Base-by-base conservation (phyloP, 2,329 filamentous ascomycete species). In the Fusarium euwallaceae region DNA sequence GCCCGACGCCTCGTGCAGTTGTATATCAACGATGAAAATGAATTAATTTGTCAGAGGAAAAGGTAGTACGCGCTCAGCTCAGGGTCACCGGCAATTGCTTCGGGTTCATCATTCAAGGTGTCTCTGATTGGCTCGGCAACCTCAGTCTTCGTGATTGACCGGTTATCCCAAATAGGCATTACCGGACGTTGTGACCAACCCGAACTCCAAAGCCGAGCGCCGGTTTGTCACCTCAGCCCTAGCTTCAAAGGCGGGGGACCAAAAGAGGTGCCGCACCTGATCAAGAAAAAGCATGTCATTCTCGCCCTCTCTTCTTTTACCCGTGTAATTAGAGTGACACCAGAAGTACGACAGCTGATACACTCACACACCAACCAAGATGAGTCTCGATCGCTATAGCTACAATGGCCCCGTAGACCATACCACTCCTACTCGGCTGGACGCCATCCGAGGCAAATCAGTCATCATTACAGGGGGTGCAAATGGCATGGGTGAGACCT, bases 391-490 rank as follows among this genome's bases (percentile, higher is more conserved):
- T 9, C 72, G 74, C 24, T 77, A 77, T 36, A 36, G 56, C 8
- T 77, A 77, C 58, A 70, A 58, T n/a, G 75, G 75, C 10, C 74
- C 75, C 4, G 41, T 77, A 16, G 72, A 77, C 61, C 71, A 76
- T 39, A 77, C 72, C 6, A 6, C 53, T 14, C 11, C 55, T 2
- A 61, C 64, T 1, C 34, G 68, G 32, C 64, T 70, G 9, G 61
- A 77, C 0, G 53, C 70, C 5, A 36, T 86, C 10, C 78, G 75
- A 4, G 85, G 83, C 32, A 88, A 87, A 72, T 85, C 84, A 1
- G 85, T 87, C 27, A 81, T 88, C 24, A 82, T 88, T 17, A 88
- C 86, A 1, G 86, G 86, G n/a, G 86, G 86, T 12, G 86, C 81
- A 39, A 83, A 82, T 67, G 84, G 84, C 24, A 83, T 86, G 67